Percentiles rank a stretch among this genome's conserved stretches.
Conservation (phyloP, 2,329 filamentous ascomycete genomes). For the Aspergillus sp. region DNA sequence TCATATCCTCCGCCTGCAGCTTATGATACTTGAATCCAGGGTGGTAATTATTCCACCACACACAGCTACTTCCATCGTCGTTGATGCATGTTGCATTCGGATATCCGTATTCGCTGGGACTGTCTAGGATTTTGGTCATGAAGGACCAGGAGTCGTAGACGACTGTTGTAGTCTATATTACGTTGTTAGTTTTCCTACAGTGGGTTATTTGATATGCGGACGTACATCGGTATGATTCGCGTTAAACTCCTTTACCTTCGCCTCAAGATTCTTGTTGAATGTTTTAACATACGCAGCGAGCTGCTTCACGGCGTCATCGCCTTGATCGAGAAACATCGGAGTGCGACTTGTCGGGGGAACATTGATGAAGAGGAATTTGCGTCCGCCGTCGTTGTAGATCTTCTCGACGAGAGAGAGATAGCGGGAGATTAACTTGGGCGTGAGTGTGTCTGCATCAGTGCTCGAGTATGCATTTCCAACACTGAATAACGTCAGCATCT, state of each 20-base stretch:
- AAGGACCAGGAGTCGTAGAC: constrained; percentile 26
- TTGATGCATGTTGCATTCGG: constrained; percentile 23
- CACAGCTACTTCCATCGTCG: constrained; percentile 20
- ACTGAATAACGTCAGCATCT: constrained; percentile 4
- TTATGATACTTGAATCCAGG: constrained; percentile 24
- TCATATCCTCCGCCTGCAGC: constrained; percentile 27
- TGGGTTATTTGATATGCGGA: neutral
- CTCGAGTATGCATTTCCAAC: constrained; percentile 26
- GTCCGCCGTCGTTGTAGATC: constrained; percentile 50
- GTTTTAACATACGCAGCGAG: constrained; percentile 18
- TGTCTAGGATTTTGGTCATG: constrained; percentile 24
- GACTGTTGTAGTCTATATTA: constrained; percentile 16
- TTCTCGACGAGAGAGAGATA: constrained; percentile 42
- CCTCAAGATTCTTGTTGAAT: constrained; percentile 20
- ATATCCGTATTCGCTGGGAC: constrained; percentile 21
- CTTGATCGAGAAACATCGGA: constrained; percentile 17
- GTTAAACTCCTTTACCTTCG: constrained; percentile 16
- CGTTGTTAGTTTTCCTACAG: neutral
- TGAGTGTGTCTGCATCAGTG: constrained; percentile 20
- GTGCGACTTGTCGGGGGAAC: constrained; percentile 47
- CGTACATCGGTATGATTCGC: constrained; percentile 16
- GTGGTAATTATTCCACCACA: constrained; percentile 32
- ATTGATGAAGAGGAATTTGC: constrained; percentile 57
- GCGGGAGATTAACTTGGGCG: constrained; percentile 37
- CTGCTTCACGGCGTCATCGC: constrained; percentile 8